phyloP scores from a whole-genome alignment of 441 rosid species.

The California macrophylla region DNA sequence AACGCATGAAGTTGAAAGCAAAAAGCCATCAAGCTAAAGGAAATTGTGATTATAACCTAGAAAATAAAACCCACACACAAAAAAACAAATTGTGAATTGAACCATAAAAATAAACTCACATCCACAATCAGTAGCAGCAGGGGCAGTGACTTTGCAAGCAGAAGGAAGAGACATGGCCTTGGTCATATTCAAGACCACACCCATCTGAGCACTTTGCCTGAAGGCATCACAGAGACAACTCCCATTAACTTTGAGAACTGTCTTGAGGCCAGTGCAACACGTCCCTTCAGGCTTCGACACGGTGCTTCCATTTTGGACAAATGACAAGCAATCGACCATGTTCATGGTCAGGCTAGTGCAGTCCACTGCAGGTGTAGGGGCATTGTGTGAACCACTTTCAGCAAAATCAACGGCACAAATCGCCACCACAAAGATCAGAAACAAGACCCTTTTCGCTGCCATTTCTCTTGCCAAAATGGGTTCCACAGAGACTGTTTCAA shows the following conservation, averaged over 20 bases:
- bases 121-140: slow-evolving; percentile 18
- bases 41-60: too few relatives aligned
- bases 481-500: too few relatives aligned
- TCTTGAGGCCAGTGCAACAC: slow-evolving; percentile 23
- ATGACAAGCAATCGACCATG: slow-evolving; percentile 26
- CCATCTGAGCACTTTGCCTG: slow-evolving; percentile 20
- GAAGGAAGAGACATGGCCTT: slow-evolving; percentile 23
- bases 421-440: neutral
- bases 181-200: slow-evolving; percentile 22
- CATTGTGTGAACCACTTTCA: neutral
- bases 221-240: slow-evolving; percentile 23
- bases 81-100: neutral
- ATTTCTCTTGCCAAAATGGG: neutral
- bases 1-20: neutral
- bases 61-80: too few relatives aligned
- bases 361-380: slow-evolving; percentile 12
- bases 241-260: slow-evolving; percentile 19
- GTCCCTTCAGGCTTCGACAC: slow-evolving; percentile 20
- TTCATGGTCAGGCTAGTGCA: slow-evolving; percentile 20
- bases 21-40: neutral
- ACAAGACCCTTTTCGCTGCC: neutral
- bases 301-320: slow-evolving; percentile 23
- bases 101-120: slow-evolving; percentile 5
- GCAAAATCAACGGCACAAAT: neutral
- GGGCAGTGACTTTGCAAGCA: slow-evolving; percentile 23